Evolutionary conservation across 2,329 filamentous ascomycete species (phyloP), one percentile per base, ranked within the genome.

Genomic region (Aspergillus latus): DNA sequence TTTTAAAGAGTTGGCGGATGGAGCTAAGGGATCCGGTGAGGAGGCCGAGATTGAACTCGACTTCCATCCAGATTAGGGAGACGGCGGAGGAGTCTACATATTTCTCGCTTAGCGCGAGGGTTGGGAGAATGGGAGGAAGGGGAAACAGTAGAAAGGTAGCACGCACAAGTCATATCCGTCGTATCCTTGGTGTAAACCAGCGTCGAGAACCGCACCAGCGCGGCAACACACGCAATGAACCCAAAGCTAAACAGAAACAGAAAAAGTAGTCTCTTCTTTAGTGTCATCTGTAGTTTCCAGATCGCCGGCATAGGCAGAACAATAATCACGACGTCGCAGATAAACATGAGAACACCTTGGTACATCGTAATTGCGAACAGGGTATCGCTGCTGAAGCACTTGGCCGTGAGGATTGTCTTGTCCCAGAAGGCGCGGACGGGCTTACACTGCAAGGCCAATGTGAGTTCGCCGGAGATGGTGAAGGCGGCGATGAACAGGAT

Each of bases 1-100:
- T 8, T 34, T 11, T 34, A 11, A 34, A 34, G 7, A 34, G 32
- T 8, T 8, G 7, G 7, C 32, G 7, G 11, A 49, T 4, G 4
- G 47, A 49, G 15, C 32, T 28, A 5, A 49, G 47, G 3, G 47
- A 49, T 13, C 47, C 47, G 15, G 47, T 49, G 11, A 63, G 54
- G 7, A 65, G 62, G 8, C 52, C 62, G 1, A 65, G 46, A 8
- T 61, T 61, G 56, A 66, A 66, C 29, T 66, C 64, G 7, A 64
- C 52, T 5, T 56, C 54, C 64, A 66, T 64, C 58, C 59, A 64
- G 54, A 62, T 62, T 3, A 64, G 48, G 3, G 64, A 60, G 1
- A 53, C 51, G 4, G 56, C 47, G 4, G 58, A 53, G 1, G 62
- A 58, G 7, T 65, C 60, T 61, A 34, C n/a, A 28, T 7, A 21